Percentiles rank a stretch among this genome's conserved stretches.
phyloP scores from a whole-genome alignment of 768 basidiomycete genomes.

The Auricularia auricula-judae region DNA sequence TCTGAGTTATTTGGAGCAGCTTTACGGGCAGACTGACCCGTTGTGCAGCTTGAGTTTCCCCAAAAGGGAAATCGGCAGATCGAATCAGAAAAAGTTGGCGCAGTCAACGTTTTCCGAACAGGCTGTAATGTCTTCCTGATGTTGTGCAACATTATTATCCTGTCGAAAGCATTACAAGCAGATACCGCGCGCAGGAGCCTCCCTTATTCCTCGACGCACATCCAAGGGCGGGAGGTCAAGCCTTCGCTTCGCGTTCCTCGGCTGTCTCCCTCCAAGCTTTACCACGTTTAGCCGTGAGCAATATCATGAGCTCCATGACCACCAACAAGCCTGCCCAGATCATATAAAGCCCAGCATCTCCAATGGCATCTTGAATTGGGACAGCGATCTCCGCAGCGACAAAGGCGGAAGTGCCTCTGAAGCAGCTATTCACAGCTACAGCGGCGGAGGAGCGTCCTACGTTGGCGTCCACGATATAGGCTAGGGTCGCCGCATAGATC shows the following conservation, averaged over 20 bases:
- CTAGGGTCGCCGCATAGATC: constrained; percentile 60
- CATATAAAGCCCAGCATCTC: constrained; percentile 74
- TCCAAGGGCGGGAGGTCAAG: too few relatives aligned
- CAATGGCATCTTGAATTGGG: constrained; percentile 51
- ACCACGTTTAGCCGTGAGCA: constrained; percentile 52
- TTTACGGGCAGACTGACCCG: too few relatives aligned
- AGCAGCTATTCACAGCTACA: constrained; percentile 60
- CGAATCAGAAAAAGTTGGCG: too few relatives aligned
- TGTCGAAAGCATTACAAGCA: too few relatives aligned
- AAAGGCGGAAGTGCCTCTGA: constrained; percentile 61
- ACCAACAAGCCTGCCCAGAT: constrained; percentile 48
- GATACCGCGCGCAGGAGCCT: too few relatives aligned
- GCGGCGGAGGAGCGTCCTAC: constrained; percentile 42
- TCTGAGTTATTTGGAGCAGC: too few relatives aligned
- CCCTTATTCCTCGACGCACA: too few relatives aligned
- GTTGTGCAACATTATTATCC: too few relatives aligned
- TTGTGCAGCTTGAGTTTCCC: too few relatives aligned
- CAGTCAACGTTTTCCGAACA: too few relatives aligned
- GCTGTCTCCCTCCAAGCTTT: constrained; percentile 44
- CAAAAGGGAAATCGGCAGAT: too few relatives aligned
- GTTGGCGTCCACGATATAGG: constrained; percentile 84
- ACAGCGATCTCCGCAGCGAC: constrained; percentile 61
- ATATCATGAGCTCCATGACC: constrained; percentile 39
- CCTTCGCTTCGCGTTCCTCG: constrained; percentile 29
- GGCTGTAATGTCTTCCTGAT: too few relatives aligned